Conservation (phyloP, 768 basidiomycete species). For the Tylopilus vinaceipallidus region DNA sequence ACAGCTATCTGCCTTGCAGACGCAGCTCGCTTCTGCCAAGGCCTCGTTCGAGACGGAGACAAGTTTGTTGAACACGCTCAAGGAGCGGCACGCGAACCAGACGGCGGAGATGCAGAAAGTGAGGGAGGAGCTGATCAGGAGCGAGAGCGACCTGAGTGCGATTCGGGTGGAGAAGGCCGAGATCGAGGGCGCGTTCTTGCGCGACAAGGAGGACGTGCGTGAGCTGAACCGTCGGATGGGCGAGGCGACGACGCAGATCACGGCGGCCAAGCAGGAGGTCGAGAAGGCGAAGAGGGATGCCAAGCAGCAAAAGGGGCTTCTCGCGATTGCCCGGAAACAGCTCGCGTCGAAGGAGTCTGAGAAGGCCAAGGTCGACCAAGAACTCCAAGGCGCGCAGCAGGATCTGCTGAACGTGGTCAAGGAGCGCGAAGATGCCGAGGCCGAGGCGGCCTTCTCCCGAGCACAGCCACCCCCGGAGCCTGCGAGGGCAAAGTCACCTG, state of each 20-base stretch:
- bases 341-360: conserved; percentile 80
- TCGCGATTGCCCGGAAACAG: conserved; percentile 95
- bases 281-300: conserved; percentile 93
- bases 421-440: conserved; percentile 58
- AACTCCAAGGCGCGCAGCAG: conserved; percentile 61
- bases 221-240: conserved; percentile 83
- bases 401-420: conserved; percentile 51
- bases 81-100: conserved; percentile 68
- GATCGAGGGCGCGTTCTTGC: conserved; percentile 78
- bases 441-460: conserved; percentile 35
- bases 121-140: conserved; percentile 76
- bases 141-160: conserved; percentile 91
- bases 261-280: conserved; percentile 64
- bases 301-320: conserved; percentile 92
- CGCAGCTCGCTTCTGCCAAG: conserved; percentile 79
- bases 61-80: conserved; percentile 60
- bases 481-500: conserved; percentile 40
- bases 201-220: conserved; percentile 93
- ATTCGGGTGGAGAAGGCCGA: conserved; percentile 88
- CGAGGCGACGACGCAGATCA: conserved; percentile 72
- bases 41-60: conserved; percentile 86
- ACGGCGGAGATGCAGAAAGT: conserved; percentile 67
- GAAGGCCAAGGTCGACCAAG: conserved; percentile 65
- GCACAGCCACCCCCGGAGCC: conserved; percentile 13
- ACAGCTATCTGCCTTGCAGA: conserved; percentile 78